Evolutionary conservation across 345 rosid genomes (phyloP).

Genomic region (Boechera stricta): DNA sequence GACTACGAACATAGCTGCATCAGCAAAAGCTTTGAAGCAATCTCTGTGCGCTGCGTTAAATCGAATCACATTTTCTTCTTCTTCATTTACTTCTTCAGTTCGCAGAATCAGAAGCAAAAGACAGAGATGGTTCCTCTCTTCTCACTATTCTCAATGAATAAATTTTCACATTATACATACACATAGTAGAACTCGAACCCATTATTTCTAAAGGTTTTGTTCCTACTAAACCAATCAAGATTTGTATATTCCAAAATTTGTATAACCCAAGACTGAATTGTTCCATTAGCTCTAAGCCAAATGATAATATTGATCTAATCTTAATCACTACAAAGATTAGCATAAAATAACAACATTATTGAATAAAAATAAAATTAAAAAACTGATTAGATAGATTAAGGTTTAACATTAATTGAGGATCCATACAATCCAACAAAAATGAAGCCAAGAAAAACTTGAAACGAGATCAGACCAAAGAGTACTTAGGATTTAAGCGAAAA

Average conservation of each 20-base stretch:
- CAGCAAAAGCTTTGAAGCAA: constrained; percentile 53
- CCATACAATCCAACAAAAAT: constrained; percentile 35
- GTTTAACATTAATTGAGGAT: constrained; percentile 28
- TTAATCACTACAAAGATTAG: neutral
- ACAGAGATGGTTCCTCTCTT: constrained; percentile 81
- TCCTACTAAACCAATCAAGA: neutral
- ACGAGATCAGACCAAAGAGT: constrained; percentile 28
- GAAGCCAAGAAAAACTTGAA: constrained; percentile 27
- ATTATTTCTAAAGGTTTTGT: constrained; percentile 10
- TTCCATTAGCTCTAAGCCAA: neutral
- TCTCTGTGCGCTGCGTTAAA: constrained; percentile 53
- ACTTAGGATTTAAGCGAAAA: constrained; percentile 17
- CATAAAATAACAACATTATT: neutral
- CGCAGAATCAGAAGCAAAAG: constrained; percentile 82
- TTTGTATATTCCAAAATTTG: neutral
- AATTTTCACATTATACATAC: neutral
- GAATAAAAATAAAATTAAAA: neutral
- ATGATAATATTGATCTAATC: neutral
- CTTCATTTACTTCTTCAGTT: constrained; percentile 52
- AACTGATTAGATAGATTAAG: neutral
- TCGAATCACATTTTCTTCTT: constrained; percentile 50
- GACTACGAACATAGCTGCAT: constrained; percentile 24
- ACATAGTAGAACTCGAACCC: neutral
- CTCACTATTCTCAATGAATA: constrained; percentile 44
- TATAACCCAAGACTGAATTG: neutral